Conservation (phyloP, 1,284 basidiomycete species). For the Ganoderma sp. region DNA sequence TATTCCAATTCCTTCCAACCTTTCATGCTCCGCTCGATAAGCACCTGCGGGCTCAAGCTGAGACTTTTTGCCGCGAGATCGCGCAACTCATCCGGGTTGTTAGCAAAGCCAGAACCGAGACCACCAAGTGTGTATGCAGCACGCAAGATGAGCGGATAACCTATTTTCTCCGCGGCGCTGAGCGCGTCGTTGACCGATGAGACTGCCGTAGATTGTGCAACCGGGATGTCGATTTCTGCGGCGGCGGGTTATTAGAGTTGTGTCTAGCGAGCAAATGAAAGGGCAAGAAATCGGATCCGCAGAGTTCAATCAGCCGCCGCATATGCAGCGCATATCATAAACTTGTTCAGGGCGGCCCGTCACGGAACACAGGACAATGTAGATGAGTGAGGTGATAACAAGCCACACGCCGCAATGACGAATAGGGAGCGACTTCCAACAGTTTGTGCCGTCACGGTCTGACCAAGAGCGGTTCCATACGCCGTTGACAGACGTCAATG, state of each 20-base stretch:
- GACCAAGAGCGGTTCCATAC: not conserved
- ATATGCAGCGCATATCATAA: not conserved
- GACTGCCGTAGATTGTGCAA: conserved; percentile 96
- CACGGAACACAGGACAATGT: not conserved
- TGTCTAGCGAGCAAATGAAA: not conserved
- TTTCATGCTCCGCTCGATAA: conserved; percentile 98
- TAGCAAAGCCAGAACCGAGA: conserved; percentile 97
- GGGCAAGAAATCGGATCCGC: conserved; percentile 10
- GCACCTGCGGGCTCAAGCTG: conserved; percentile 91
- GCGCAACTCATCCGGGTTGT: conserved; percentile 93
- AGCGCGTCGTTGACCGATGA: conserved; percentile 95
- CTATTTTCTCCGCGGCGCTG: conserved; percentile 88
- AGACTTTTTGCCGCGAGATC: conserved; percentile 94
- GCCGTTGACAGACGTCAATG: not conserved
- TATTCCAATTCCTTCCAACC: conserved; percentile 99
- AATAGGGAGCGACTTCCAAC: not conserved
- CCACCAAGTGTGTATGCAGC: conserved; percentile 98
- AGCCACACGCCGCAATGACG: not conserved
- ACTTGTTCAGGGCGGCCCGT: not conserved
- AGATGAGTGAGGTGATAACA: not conserved
- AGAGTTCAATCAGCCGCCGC: not conserved
- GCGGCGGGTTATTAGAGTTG: not conserved
- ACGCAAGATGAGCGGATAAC: conserved; percentile 98
- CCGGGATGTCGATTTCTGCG: conserved; percentile 96
- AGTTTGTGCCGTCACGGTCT: not conserved